Conservation (phyloP, 768 basidiomycete genomes). For the Heimioporus sp. region DNA sequence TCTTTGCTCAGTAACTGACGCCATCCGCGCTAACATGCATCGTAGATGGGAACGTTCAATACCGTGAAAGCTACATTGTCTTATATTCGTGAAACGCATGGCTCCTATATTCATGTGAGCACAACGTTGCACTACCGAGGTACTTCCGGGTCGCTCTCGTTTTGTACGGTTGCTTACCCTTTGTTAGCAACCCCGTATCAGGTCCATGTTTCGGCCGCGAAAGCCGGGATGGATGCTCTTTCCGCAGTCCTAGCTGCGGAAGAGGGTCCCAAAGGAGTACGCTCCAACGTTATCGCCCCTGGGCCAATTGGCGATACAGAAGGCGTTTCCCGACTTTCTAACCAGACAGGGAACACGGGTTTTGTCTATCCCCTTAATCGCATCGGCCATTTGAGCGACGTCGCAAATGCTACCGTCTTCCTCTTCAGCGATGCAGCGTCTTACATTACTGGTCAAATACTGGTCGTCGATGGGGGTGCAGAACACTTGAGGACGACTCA, state of each 20-base stretch:
- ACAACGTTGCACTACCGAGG: slow-evolving; percentile 86
- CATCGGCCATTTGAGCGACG: slow-evolving; percentile 55
- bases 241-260: slow-evolving; percentile 86
- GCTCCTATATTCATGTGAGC: slow-evolving; percentile 87
- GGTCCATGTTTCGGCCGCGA: slow-evolving; percentile 92
- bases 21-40: neutral
- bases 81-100: slow-evolving; percentile 66
- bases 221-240: slow-evolving; percentile 90
- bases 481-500: slow-evolving; percentile 49
- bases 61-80: slow-evolving; percentile 90
- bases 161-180: neutral
- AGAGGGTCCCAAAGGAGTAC: slow-evolving; percentile 92
- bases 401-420: slow-evolving; percentile 73
- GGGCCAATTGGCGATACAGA: slow-evolving; percentile 83
- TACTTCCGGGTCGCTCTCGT: slow-evolving; percentile 21
- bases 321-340: slow-evolving; percentile 59
- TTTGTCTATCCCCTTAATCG: slow-evolving; percentile 44
- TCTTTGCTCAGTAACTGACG: neutral
- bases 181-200: slow-evolving; percentile 74
- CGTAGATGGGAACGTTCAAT: slow-evolving; percentile 86
- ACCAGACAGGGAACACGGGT: neutral
- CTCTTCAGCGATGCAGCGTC: slow-evolving; percentile 79
- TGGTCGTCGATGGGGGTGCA: slow-evolving; percentile 66
- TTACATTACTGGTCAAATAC: slow-evolving; percentile 74
- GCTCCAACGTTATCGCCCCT: slow-evolving; percentile 84